Evolutionary conservation across 495 filamentous ascomycete species (phyloP).

Genomic region (Delitschia confertaspora): DNA sequence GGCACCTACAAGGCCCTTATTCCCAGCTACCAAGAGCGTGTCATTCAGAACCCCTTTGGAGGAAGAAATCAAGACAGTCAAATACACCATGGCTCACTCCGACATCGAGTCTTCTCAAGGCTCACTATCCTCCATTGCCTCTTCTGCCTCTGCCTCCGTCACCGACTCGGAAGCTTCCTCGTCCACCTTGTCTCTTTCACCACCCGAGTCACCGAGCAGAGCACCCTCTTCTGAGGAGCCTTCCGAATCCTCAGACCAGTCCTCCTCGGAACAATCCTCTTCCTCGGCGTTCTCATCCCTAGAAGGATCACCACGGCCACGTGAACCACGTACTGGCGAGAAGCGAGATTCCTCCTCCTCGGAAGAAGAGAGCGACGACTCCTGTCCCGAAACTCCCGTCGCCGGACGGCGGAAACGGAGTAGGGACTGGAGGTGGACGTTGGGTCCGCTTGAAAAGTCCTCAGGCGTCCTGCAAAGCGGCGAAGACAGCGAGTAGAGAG

Average conservation of each 20-base stretch:
- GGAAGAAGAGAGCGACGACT: slow-evolving; percentile 37
- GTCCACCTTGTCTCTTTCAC: not conserved
- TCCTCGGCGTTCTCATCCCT: slow-evolving; percentile 14
- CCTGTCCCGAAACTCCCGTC: slow-evolving; percentile 43
- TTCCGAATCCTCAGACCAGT: slow-evolving; percentile 7
- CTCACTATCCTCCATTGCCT: slow-evolving; percentile 16
- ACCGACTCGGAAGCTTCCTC: slow-evolving; percentile 9
- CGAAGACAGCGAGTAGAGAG: too few species aligned
- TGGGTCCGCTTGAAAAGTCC: slow-evolving; percentile 35
- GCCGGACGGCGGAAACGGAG: slow-evolving; percentile 44
- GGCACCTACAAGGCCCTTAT: slow-evolving; percentile 43
- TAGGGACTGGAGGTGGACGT: slow-evolving; percentile 51
- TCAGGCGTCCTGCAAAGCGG: too few species aligned
- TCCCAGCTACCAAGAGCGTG: slow-evolving; percentile 51
- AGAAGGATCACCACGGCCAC: slow-evolving; percentile 16
- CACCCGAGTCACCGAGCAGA: not conserved
- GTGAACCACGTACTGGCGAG: slow-evolving; percentile 27
- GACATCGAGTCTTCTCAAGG: slow-evolving; percentile 37
- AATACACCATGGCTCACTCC: slow-evolving; percentile 46
- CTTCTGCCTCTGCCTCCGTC: slow-evolving; percentile 5
- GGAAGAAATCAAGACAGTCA: slow-evolving; percentile 47
- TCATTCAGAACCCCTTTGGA: slow-evolving; percentile 45
- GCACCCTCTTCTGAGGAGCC: slow-evolving; percentile 1
- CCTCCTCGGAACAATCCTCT: slow-evolving; percentile 6
- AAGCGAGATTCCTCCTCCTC: slow-evolving; percentile 41